Conservation (phyloP, 495 filamentous ascomycete species). For the Tuber microsphaerosporum region DNA sequence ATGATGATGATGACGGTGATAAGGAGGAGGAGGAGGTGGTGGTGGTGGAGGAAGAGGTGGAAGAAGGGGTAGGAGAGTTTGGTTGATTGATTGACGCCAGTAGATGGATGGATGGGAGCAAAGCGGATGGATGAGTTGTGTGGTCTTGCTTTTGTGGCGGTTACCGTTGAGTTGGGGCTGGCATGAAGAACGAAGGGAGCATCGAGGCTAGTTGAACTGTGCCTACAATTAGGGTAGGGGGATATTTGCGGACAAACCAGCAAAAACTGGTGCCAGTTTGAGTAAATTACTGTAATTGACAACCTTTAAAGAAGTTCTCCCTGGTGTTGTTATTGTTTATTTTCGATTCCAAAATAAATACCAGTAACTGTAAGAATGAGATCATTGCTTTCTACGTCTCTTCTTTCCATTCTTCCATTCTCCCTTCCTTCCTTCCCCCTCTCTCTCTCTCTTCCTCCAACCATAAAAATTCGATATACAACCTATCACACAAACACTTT, state of each 20-base stretch:
- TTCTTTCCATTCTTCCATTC: not conserved
- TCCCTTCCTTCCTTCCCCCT: not conserved
- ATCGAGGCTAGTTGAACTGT: not conserved
- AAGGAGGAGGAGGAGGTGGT: no score
- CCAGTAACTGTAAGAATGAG: not conserved
- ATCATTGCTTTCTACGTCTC: not conserved
- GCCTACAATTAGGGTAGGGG: not conserved
- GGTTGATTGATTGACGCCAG: not conserved
- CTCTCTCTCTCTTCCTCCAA: not conserved
- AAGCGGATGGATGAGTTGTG: not conserved
- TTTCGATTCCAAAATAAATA: not conserved
- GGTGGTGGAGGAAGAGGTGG: not conserved
- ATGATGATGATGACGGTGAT: not conserved
- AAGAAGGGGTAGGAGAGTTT: not conserved
- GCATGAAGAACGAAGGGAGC: not conserved
- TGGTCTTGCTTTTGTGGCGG: conserved; percentile 13
- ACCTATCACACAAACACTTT: not conserved
- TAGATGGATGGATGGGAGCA: not conserved
- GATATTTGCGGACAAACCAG: not conserved
- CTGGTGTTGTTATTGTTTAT: not conserved
- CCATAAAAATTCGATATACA: not conserved
- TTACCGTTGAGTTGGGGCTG: conserved; percentile 11
- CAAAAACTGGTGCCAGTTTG: not conserved
- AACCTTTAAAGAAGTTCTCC: not conserved
- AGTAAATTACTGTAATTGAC: not conserved